Conservation (phyloP, 2,329 filamentous ascomycete genomes). For the Aspergillus sp. region DNA sequence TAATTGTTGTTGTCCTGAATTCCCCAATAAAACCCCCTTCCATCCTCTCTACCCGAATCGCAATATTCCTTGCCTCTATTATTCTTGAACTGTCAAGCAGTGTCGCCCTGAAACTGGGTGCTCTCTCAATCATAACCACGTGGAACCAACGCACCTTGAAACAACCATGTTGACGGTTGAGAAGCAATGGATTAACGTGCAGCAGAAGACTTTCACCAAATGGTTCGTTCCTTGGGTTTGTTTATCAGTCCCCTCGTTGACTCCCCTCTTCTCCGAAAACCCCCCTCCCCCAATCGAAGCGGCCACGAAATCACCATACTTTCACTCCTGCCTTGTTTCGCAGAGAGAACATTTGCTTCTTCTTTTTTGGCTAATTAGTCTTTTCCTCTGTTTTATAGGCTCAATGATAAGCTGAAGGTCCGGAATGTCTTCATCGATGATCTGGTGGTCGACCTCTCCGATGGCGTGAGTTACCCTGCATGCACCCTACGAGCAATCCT, state of each 20-base stretch:
- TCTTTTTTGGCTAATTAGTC: background rate
- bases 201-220: slow-evolving; percentile 99
- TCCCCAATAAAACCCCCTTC: too few species aligned
- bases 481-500: background rate
- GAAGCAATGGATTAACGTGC: slow-evolving; percentile 65
- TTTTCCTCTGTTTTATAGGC: slow-evolving; percentile 46
- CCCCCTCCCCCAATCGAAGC: background rate
- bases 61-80: too few species aligned
- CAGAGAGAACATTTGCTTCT: background rate
- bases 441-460: slow-evolving; percentile 79
- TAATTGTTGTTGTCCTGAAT: too few species aligned
- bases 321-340: slow-evolving; percentile 1
- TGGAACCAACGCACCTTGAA: too few species aligned
- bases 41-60: too few species aligned
- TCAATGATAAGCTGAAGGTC: slow-evolving; percentile 86
- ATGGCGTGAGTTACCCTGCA: slow-evolving; percentile 61
- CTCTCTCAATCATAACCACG: too few species aligned
- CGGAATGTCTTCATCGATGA: slow-evolving; percentile 75
- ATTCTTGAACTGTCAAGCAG: too few species aligned
- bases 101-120: too few species aligned
- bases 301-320: background rate
- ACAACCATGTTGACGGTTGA: slow-evolving; percentile 44
- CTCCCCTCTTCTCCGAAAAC: background rate
- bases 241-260: background rate
- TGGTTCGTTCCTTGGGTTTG: slow-evolving; percentile 48